These are phyloP conservation scores for Ophiocordyceps unilateralis DNA, from an alignment of 2,329 filamentous ascomycete species.

Conservation along the genomic window DNA sequence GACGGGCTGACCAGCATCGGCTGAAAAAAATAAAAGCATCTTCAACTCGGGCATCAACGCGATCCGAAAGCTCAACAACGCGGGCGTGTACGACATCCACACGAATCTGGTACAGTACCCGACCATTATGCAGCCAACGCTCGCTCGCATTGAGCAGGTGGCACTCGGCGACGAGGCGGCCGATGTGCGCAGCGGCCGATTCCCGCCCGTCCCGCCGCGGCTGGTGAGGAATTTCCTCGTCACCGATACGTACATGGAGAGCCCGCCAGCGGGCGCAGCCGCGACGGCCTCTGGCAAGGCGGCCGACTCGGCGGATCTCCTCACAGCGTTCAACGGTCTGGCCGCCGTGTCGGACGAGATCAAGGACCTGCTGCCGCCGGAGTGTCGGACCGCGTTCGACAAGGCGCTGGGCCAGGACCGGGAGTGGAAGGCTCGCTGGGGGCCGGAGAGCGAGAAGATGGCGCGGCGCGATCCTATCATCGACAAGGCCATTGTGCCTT, in stretches of 20 bases:
- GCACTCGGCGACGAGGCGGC: conserved; percentile 15
- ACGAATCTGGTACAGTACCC: conserved; percentile 87
- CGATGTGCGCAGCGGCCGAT: conserved; percentile 14
- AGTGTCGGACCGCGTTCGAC: conserved; percentile 59
- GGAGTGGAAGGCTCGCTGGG: conserved; percentile 62
- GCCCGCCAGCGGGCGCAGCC: conserved; percentile 28
- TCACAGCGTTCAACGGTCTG: conserved; percentile 41
- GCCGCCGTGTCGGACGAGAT: conserved; percentile 48
- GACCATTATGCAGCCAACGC: conserved; percentile 73
- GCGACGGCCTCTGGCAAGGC: conserved; percentile 25
- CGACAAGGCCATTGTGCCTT: conserved; percentile 47
- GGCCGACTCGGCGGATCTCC: conserved; percentile 24
- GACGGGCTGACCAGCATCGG: background rate
- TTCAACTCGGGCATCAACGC: conserved; percentile 66
- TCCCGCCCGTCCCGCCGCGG: conserved; percentile 29
- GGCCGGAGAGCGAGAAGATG: conserved; percentile 42
- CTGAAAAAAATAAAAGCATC: conserved; percentile 49
- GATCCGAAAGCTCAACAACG: conserved; percentile 49
- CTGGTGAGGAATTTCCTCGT: conserved; percentile 39
- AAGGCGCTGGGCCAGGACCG: conserved; percentile 45
- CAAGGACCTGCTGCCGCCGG: conserved; percentile 44
- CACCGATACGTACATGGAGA: conserved; percentile 36
- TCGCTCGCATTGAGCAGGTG: conserved; percentile 65
- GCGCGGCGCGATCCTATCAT: conserved; percentile 36
- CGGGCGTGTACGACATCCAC: conserved; percentile 81